phyloP scores from a whole-genome alignment of 108 stramenopile genomes.

The Cyclotella baltica region DNA sequence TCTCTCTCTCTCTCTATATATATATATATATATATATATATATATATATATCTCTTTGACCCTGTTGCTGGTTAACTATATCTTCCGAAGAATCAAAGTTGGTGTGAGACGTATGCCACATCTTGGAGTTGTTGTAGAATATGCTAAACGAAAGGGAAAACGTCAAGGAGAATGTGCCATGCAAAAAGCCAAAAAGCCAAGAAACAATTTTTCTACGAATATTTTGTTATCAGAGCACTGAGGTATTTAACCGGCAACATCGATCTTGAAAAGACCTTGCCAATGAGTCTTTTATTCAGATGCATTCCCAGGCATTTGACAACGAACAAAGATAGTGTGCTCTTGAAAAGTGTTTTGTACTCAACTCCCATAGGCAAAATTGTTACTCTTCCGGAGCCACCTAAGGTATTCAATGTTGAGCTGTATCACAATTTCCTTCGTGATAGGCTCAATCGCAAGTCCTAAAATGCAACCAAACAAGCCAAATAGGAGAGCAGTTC shows the following conservation, averaged over 20 bases:
- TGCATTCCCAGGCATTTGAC: conserved; percentile 13
- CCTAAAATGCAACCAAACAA: background rate
- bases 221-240: conserved; percentile 14
- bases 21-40: too few species aligned
- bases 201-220: conserved; percentile 20
- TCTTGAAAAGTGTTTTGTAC: background rate
- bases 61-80: too few species aligned
- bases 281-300: background rate
- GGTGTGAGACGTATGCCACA: too few species aligned
- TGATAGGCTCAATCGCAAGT: background rate
- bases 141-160: background rate
- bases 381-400: conserved; percentile 10
- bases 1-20: too few species aligned
- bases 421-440: background rate
- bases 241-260: conserved; percentile 13
- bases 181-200: conserved; percentile 1
- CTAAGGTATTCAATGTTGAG: conserved; percentile 25
- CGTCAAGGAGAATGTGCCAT: background rate
- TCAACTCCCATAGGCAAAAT: conserved; percentile 9
- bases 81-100: too few species aligned
- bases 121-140: too few species aligned
- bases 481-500: background rate
- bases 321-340: background rate
- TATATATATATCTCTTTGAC: too few species aligned
- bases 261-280: background rate